phyloP scores from a whole-genome alignment of 208 protist genomes.

The Entamoeba invadens region DNA sequence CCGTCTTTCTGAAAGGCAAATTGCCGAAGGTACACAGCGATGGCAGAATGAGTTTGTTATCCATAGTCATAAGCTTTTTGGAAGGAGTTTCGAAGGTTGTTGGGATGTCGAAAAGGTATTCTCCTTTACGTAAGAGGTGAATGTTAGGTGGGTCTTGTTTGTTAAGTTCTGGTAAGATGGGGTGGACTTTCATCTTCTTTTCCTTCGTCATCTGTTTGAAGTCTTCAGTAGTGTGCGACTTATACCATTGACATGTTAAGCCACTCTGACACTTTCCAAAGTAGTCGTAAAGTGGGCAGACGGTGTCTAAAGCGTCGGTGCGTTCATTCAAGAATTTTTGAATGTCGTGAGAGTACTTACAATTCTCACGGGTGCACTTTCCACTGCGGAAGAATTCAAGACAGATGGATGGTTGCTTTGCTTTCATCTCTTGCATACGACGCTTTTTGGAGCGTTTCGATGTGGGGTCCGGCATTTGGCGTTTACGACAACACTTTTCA shows the following conservation, averaged over 20 bases:
- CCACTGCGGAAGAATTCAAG: not conserved
- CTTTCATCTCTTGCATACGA: not conserved
- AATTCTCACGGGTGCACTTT: not conserved
- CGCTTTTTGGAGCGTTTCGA: not conserved
- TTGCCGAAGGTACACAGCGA: conserved; percentile 23
- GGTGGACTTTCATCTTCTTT: not conserved
- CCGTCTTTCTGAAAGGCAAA: conserved; percentile 22
- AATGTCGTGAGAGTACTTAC: not conserved
- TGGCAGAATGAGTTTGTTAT: conserved; percentile 19
- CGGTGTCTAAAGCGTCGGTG: not conserved
- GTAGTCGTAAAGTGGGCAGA: not conserved
- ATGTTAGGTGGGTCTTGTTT: not conserved
- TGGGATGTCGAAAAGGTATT: not conserved
- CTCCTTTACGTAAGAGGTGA: not conserved
- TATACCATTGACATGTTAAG: not conserved
- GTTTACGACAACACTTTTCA: too few species aligned
- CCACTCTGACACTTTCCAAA: not conserved
- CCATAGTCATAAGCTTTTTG: not conserved
- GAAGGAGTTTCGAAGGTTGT: too few species aligned
- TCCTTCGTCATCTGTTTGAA: too few species aligned
- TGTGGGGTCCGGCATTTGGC: not conserved
- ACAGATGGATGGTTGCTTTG: not conserved
- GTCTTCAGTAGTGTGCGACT: not conserved
- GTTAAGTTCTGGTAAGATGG: not conserved
- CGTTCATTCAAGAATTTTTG: not conserved